Evolutionary conservation across 371 early-diverging fungal genomes (phyloP).

Genomic region (Batkoa obscura): DNA sequence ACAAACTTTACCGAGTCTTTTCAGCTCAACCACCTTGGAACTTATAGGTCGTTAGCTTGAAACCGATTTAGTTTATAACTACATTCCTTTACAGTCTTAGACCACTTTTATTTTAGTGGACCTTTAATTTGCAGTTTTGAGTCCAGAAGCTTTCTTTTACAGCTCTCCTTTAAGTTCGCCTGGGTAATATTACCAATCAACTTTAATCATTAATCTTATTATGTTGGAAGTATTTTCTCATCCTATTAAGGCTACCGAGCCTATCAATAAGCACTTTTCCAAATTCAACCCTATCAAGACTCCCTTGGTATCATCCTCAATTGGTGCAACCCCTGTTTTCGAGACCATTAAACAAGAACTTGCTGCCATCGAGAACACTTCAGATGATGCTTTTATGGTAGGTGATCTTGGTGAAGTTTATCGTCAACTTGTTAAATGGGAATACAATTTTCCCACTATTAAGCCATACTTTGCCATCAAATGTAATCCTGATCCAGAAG

Average conservation of each 20-base stretch:
- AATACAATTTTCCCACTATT: slow-evolving; percentile 60
- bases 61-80: too few relatives aligned
- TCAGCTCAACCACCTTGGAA: too few relatives aligned
- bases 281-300: neutral
- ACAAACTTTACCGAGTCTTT: too few relatives aligned
- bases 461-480: slow-evolving; percentile 92
- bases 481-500: slow-evolving; percentile 82
- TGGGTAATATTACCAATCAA: neutral
- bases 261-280: neutral
- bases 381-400: slow-evolving; percentile 82
- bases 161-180: neutral
- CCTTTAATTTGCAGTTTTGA: neutral
- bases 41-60: too few relatives aligned
- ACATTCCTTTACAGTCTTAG: too few relatives aligned
- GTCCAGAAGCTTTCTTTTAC: neutral
- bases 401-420: slow-evolving; percentile 76
- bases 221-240: neutral
- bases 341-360: neutral
- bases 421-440: slow-evolving; percentile 74
- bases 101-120: too few relatives aligned
- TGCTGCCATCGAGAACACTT: slow-evolving; percentile 9
- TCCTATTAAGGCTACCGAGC: neutral
- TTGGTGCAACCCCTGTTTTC: neutral
- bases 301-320: neutral
- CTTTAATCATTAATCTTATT: neutral